Evolutionary conservation across 495 filamentous ascomycete genomes (phyloP), one percentile per base, ranked within the genome.

Genomic region (Aspergillus wentii): DNA sequence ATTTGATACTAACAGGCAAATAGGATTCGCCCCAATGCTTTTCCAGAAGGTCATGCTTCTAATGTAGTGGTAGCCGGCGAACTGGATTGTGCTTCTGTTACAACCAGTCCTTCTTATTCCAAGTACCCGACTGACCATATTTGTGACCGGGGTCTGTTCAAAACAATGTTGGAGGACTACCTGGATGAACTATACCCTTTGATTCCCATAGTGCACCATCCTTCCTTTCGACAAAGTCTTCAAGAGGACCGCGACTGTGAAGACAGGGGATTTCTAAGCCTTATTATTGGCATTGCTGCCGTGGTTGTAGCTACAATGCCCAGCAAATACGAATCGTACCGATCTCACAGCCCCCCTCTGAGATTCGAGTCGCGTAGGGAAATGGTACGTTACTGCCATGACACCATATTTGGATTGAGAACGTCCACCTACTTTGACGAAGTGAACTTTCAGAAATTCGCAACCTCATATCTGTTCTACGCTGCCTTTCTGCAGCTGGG

Each of bases 371-470:
- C 48, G 21, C 46, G 49, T n/a, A 39, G 35, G n/a, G 49, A 52
- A 16, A 50, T 53, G 34, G 40, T 49, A 8, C 35, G 42, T 15
- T 41, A 18, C 25, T 56, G 49, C 39, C 44, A 46, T 25, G 34
- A 47, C 3, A 48, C 35, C 16, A 28, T 40, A 10, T 30, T 50
- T 23, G 30, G 17, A 17, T 13, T 53, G 23, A 30, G 49, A 17
- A 50, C 26, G 8, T 23, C 38, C 6, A 22, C 37, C 21, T 51
- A 50, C 23, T 57, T 51, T 27, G 46, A 57, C 14, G 26, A 57
- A 17, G 46, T 53, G 3, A 53, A 40, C 33, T 48, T 53, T 33
- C 41, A 51, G 17, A 58, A 55, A 17, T 55, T 51, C 26, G 38
- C 51, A 3, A 36, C 38, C 18, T 48, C 54, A 0, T 58, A 48